Evolutionary conservation across 192 early-diverging fungal species (phyloP), one percentile per base, ranked within the genome.

Genomic region (Backusella westeae): DNA sequence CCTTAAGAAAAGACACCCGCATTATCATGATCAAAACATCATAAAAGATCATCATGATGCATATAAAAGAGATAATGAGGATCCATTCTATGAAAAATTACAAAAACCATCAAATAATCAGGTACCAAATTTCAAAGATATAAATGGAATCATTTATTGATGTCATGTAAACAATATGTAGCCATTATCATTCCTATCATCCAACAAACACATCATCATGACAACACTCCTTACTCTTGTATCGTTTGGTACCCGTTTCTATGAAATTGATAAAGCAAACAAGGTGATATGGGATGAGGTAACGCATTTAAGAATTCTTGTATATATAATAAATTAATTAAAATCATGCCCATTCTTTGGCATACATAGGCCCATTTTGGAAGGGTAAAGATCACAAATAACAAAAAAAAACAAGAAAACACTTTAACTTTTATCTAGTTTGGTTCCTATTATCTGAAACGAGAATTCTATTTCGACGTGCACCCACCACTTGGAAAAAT

Each of bases 401-500:
- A 6, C 17, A 67, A 67, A 59, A 67, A 67, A 59, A 59, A 23
- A 59, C 23, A 12, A 12, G 21, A 59, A 59, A 9, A 26, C 7
- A 10, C 3, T 3, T 7, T 56, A 56, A 56, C 4, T 23, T 3
- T 6, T 21, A 56, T 56, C 9, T 90, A 98, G 89, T 99, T 99
- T 85, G 98, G 92, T 9, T 94, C 93, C 10, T 85, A 96, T 80
- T 99, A 99, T 81, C 80, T 99, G 49, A 97, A 98, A 70, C 82
- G 88, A 29, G 93, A 93, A 52, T 99, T 98, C 78, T 99, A 98
- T 78, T 96, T 96, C 80, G 98, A 99, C 84, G 97, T 99, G 0
- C 98, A 99, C 79, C 98, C 98, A 36, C 97, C 98, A 6, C 84
- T 98, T 74, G 97, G 97, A 59, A 99, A 98, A 86, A 98, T 98